phyloP scores from a whole-genome alignment of 192 early-diverging fungal genomes.

The Fimicolochytrium jonesii region DNA sequence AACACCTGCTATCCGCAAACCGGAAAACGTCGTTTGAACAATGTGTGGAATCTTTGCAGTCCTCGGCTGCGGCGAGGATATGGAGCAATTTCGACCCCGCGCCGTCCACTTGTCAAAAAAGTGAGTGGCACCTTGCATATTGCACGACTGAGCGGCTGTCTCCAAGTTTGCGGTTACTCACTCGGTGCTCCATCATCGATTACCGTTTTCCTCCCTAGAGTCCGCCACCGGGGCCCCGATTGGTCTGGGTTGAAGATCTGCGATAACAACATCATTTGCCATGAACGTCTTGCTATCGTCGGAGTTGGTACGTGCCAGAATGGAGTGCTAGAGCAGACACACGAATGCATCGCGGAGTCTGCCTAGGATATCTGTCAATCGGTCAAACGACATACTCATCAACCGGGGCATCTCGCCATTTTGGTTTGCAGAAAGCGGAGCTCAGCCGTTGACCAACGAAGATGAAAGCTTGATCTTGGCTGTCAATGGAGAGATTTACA shows the following conservation, averaged over 20 bases:
- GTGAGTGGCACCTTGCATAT: constrained; percentile 50
- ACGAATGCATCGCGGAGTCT: no score
- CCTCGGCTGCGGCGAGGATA: constrained; percentile 80
- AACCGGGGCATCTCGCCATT: no score
- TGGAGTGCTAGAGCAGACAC: no score
- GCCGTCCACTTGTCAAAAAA: constrained; percentile 84
- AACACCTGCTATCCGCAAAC: no score
- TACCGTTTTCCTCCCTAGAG: constrained; percentile 40
- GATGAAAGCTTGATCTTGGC: constrained; percentile 83
- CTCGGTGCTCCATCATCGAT: neutral
- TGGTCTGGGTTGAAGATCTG: constrained; percentile 86
- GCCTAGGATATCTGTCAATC: no score
- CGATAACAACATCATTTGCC: constrained; percentile 87
- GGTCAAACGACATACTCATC: no score
- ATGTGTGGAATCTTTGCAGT: constrained; percentile 99
- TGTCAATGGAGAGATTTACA: constrained; percentile 99
- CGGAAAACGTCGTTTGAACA: no score
- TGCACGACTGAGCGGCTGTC: neutral
- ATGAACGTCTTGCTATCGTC: constrained; percentile 97
- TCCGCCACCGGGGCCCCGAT: constrained; percentile 98
- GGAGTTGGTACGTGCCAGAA: constrained; percentile 78
- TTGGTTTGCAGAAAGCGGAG: constrained; percentile 78
- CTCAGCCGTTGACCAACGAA: constrained; percentile 91
- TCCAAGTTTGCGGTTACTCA: neutral
- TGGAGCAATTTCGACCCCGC: constrained; percentile 70